Evolutionary conservation across 805 yeast species (phyloP).

Genomic region (Zygoascus biomembranicola): DNA sequence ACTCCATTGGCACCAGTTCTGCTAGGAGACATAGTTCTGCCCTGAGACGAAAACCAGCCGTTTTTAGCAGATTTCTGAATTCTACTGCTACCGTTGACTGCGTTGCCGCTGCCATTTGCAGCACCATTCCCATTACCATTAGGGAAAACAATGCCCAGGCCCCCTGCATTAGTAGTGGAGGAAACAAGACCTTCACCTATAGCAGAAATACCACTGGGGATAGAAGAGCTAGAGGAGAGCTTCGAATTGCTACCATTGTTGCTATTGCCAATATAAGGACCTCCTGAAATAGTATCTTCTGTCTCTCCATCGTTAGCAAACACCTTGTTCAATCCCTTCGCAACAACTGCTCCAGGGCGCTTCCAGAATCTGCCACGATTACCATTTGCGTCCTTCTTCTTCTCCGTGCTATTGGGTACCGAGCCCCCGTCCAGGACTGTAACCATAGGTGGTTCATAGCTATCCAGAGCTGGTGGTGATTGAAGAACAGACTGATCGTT

Average conservation of each 20-base stretch:
- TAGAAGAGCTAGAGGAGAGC: not conserved
- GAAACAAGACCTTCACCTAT: not conserved
- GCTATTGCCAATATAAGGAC: not conserved
- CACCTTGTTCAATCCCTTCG: conserved; percentile 30
- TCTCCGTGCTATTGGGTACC: conserved; percentile 12
- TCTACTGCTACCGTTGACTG: not conserved
- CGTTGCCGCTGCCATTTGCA: not conserved
- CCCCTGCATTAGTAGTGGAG: conserved; percentile 5
- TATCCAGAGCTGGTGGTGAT: not conserved
- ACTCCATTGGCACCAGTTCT: not conserved
- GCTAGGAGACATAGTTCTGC: not conserved
- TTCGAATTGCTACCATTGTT: not conserved
- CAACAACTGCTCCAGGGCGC: conserved; percentile 30
- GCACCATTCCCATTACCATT: not conserved
- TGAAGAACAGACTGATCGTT: not conserved
- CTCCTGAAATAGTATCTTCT: not conserved
- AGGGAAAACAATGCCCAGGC: conserved; percentile 17
- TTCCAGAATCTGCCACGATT: conserved; percentile 27
- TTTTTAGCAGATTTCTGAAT: not conserved
- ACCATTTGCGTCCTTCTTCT: conserved; percentile 15
- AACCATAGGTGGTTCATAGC: conserved; percentile 21
- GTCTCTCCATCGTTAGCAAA: conserved; percentile 20
- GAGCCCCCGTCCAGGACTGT: conserved; percentile 22
- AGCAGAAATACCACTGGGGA: conserved; percentile 1
- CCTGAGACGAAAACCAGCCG: conserved; percentile 14